phyloP scores from a whole-genome alignment of 306 rosid species.

The apple (Malus domestica) region DNA sequence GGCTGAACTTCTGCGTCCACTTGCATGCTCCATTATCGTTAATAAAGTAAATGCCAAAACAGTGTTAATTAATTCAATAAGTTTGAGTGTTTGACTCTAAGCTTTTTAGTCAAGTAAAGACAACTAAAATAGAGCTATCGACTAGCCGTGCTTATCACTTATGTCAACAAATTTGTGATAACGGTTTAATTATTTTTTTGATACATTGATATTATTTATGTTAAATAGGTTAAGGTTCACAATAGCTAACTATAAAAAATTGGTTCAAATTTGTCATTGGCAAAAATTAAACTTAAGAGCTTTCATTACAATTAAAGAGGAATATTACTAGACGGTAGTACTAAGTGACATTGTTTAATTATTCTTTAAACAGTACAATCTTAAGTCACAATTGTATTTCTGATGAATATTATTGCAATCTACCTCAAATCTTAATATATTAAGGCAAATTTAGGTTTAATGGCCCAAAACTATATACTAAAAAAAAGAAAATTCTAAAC shows the following conservation, averaged over 20 bases:
- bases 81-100: constrained; percentile 3
- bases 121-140: neutral
- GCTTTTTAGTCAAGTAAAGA: neutral
- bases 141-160: neutral
- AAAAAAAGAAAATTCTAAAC: no score
- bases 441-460: no score
- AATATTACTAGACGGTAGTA: no score
- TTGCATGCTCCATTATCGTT: neutral
- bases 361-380: neutral
- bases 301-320: no score
- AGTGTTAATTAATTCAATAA: neutral
- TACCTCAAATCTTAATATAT: neutral
- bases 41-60: neutral
- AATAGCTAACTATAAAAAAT: no score
- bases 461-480: no score
- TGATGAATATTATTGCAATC: neutral
- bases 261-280: no score
- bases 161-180: neutral
- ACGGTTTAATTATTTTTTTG: neutral
- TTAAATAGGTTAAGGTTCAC: no score
- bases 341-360: no score
- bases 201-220: no score
- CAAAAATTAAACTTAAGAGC: no score
- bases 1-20: neutral
- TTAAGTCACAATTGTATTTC: neutral